Base-by-base conservation (phyloP, 805 yeast species). In the Wickerhamiella azyma region DNA sequence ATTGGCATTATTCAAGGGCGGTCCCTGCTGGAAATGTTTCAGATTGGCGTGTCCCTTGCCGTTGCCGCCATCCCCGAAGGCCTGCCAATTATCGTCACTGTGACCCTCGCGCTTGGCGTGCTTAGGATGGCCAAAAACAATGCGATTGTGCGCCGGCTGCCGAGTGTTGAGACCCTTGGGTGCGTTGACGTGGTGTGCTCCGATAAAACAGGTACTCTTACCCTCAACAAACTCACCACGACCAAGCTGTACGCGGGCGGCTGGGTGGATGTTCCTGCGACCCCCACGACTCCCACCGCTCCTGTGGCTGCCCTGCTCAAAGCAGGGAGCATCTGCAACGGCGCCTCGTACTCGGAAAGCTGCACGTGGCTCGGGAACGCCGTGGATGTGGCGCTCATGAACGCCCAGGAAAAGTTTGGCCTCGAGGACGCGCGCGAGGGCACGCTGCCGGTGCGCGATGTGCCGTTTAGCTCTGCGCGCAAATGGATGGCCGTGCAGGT, bases 21-120 rank as follows among this genome's bases (percentile, higher is more conserved):
- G 51, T 74, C 83, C 9, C 88, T 96, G 96, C 72, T 92, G 48
- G 97, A 92, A 52, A 92, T 94, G 96, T 89, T 92, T 66, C 96
- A 89, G 63, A 86, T 92, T 48, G 85, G 96, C 1, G 99, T 92
- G 9, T 86, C 96, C 1, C 70, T 92, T 51, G 99, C 98, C 2
- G 99, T 92, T 16, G 99, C 99, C 43, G 98, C 98, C 3, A 92
- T 92, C 55, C 99, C 99, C 5, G 99, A 92, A 65, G 99, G 99
- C 46, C 73, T 92, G 54, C 98, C 99, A 0, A 92, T 92, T 57
- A 92, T 92, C 61, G 98, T 92, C 36, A 89, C 99, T 5, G 98
- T 92, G 9, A 92, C 98, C 0, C 69, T 92, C 52, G 99, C 98
- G 0, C 69, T 92, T 18, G 98, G 98, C 42, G 98, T 92, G 38